A percentile compares a stretch with the other conserved stretches of the same genome.
Conservation (phyloP, 1,139 yeast species). For the Casaregolazyma suthepensis region DNA sequence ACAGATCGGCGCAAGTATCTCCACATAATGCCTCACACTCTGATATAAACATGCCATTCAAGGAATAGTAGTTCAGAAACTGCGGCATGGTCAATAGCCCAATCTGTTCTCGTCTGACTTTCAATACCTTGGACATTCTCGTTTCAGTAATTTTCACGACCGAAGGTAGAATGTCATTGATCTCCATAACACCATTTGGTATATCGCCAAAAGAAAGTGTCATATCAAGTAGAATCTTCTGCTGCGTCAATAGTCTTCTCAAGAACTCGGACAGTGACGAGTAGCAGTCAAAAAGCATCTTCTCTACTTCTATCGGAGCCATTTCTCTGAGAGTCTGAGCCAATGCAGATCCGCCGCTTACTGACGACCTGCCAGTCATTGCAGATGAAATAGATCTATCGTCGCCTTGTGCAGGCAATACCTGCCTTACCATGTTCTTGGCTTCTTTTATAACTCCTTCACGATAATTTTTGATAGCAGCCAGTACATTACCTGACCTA, state of each 20-base stretch:
- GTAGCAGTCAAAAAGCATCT: constrained; percentile 58
- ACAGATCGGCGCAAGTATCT: constrained; percentile 53
- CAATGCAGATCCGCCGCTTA: constrained; percentile 33
- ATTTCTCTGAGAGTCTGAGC: constrained; percentile 56
- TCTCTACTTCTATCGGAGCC: constrained; percentile 68
- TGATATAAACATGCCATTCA: constrained; percentile 62
- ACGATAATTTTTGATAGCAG: constrained; percentile 62
- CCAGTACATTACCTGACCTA: constrained; percentile 56
- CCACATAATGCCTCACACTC: constrained; percentile 88
- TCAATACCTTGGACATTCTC: constrained; percentile 70
- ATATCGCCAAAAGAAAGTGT: constrained; percentile 45
- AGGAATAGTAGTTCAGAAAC: constrained; percentile 61
- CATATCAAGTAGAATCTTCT: constrained; percentile 67
- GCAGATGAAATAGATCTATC: constrained; percentile 27
- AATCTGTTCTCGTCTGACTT: constrained; percentile 70
- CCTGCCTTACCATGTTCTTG: constrained; percentile 60
- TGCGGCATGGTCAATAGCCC: constrained; percentile 45
- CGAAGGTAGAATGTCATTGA: constrained; percentile 46
- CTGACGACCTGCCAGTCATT: constrained; percentile 21
- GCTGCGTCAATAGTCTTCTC: constrained; percentile 69
- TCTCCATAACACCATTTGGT: constrained; percentile 21
- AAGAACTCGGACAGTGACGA: constrained; percentile 65
- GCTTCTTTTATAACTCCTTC: constrained; percentile 63
- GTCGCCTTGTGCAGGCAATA: constrained; percentile 46
- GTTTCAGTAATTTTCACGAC: constrained; percentile 71